These are phyloP conservation scores for Pichia sporocuriosa DNA, from an alignment of 805 yeast genomes.

Conservation along the genomic window DNA sequence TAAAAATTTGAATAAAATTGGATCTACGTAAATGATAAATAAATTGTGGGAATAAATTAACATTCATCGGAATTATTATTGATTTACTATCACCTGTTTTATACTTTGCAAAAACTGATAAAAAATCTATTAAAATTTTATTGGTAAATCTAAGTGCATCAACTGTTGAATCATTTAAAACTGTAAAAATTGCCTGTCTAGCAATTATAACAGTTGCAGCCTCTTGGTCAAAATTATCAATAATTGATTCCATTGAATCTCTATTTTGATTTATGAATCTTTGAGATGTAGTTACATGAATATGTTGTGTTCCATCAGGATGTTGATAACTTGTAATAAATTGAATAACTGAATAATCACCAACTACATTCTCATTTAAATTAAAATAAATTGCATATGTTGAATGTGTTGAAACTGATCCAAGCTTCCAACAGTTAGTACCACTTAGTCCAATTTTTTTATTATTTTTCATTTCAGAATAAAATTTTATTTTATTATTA, in stretches of 20 bases:
- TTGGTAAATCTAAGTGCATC: conserved; percentile 44
- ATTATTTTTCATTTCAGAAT: conserved; percentile 13
- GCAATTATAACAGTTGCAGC: conserved; percentile 59
- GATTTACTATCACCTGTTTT: conserved; percentile 40
- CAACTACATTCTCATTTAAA: conserved; percentile 21
- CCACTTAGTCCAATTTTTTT: conserved; percentile 41
- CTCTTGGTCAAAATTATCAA: conserved; percentile 57
- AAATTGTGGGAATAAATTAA: conserved; percentile 58
- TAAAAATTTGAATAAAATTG: conserved; percentile 57
- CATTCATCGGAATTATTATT: conserved; percentile 42
- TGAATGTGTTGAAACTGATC: conserved; percentile 49
- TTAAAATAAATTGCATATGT: conserved; percentile 56
- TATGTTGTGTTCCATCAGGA: conserved; percentile 47
- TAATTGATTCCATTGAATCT: conserved; percentile 29
- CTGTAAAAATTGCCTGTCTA: conserved; percentile 42
- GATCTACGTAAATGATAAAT: conserved; percentile 63
- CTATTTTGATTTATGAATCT: conserved; percentile 35
- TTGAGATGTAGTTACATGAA: conserved; percentile 55
- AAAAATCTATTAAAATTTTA: conserved; percentile 38
- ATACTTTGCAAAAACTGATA: conserved; percentile 43
- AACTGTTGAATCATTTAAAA: conserved; percentile 31
- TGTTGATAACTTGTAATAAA: conserved; percentile 59
- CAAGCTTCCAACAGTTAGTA: conserved; percentile 55
- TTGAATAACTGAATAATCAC: conserved; percentile 34
- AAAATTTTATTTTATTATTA: conserved; percentile 1